Evolutionary conservation across 2,329 filamentous ascomycete species (phyloP).

Genomic region (Penicillium sp.): DNA sequence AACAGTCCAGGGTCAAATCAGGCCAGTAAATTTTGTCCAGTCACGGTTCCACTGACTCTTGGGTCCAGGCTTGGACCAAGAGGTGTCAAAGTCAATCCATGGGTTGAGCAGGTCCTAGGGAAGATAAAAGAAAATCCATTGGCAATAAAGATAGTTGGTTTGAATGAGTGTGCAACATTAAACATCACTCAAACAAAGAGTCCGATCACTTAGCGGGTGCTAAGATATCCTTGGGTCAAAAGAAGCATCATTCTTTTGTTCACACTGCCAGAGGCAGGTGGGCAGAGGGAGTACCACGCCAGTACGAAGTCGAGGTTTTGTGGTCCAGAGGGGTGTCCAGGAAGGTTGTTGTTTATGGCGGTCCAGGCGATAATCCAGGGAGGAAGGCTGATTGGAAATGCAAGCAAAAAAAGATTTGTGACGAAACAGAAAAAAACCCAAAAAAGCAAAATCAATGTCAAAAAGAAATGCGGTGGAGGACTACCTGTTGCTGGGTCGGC

Average conservation of each 20-base stretch:
- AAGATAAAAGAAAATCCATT: conserved; percentile 13
- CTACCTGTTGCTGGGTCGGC: conserved; percentile 37
- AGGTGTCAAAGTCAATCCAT: conserved; percentile 12
- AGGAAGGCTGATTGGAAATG: not conserved
- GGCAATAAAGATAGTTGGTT: conserved; percentile 11
- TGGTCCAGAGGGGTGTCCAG: conserved; percentile 8
- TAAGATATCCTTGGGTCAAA: conserved; percentile 20
- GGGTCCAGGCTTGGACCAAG: conserved; percentile 25
- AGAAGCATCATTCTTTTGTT: conserved; percentile 22
- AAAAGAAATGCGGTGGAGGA: conserved; percentile 29
- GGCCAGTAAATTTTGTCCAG: conserved; percentile 10
- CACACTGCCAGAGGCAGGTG: conserved; percentile 16
- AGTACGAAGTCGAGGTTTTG: conserved; percentile 13
- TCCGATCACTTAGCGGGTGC: conserved; percentile 32
- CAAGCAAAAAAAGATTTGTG: conserved; percentile 7
- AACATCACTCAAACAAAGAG: conserved; percentile 33
- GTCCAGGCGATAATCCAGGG: conserved; percentile 10
- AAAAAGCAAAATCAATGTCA: conserved; percentile 15
- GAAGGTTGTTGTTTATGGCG: conserved; percentile 11
- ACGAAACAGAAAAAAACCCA: conserved; percentile 16
- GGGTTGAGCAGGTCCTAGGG: conserved; percentile 11
- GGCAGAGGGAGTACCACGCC: conserved; percentile 9
- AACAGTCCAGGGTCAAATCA: conserved; percentile 6
- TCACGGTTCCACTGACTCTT: conserved; percentile 18
- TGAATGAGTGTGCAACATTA: conserved; percentile 35